phyloP scores from a whole-genome alignment of 768 basidiomycete genomes.

The Boletus reticulatus region DNA sequence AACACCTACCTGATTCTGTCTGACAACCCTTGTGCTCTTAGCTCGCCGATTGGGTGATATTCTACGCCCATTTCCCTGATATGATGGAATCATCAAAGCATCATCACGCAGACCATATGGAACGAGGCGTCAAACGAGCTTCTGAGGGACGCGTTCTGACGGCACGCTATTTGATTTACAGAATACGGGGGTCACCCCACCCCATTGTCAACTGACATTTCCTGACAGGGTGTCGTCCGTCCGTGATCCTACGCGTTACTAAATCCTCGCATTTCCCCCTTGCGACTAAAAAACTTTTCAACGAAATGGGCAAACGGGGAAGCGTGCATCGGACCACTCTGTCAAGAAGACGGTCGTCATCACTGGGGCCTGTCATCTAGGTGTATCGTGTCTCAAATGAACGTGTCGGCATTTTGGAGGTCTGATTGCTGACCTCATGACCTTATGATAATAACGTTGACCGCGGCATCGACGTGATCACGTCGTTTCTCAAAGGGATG shows the following conservation, averaged over 20 bases:
- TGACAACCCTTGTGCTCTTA: slow-evolving; percentile 11
- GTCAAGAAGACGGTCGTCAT: slow-evolving; percentile 61
- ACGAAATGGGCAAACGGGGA: slow-evolving; percentile 46
- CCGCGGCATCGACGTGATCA: slow-evolving; percentile 17
- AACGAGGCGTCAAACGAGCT: slow-evolving; percentile 30
- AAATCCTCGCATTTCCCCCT: background rate
- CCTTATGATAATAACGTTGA: background rate
- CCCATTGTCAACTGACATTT: slow-evolving; percentile 38
- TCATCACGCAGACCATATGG: slow-evolving; percentile 33
- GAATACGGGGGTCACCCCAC: slow-evolving; percentile 5
- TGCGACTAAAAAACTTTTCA: slow-evolving; percentile 39
- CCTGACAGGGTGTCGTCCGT: slow-evolving; percentile 8
- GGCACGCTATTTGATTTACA: slow-evolving; percentile 48
- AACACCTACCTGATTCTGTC: background rate
- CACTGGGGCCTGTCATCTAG: slow-evolving; percentile 55
- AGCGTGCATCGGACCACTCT: slow-evolving; percentile 40
- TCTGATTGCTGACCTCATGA: no score
- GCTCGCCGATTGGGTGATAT: slow-evolving; percentile 60
- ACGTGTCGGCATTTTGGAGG: no score
- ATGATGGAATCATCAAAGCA: slow-evolving; percentile 54
- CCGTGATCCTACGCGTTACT: background rate
- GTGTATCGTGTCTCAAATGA: slow-evolving; percentile 15
- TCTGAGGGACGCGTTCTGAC: slow-evolving; percentile 33
- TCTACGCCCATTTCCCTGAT: slow-evolving; percentile 53
- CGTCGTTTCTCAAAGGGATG: background rate